Evolutionary conservation across 176 grass and related monocot species (phyloP), one percentile per base, ranked within the genome.

Genomic region (Rhynchospora breviuscula): DNA sequence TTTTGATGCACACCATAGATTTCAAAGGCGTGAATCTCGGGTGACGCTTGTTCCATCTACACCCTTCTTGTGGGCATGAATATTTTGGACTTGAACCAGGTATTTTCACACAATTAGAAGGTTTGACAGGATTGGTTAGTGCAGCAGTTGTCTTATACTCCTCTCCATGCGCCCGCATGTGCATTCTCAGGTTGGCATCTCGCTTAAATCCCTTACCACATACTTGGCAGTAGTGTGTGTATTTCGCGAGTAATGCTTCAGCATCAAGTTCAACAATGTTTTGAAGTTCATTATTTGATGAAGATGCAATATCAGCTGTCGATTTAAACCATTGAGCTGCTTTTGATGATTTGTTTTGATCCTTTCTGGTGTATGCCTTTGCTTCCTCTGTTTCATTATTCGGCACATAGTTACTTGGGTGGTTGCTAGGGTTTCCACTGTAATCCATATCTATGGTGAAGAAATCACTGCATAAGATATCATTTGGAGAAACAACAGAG

Each of bases 121-220:
- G 35, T 67, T 18, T 40, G 9, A 89, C 4, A 64, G 92, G 92
- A 75, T 91, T 95, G 0, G 89, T 81, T 10, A 99, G 85, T 11
- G 96, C 96, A 17, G 93, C 89, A 44, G 78, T 89, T 64, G 84
- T 93, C 88, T 99, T 99, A 80, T 95, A 99, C 93, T 99, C 93
- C 72, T 99, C 93, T 15, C 96, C 96, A 76, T 99, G 96, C 5
- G 91, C 96, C 35, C 93, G 82, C 96, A 99, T 99, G 86, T 99
- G 96, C 96, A 99, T 99, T 26, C 96, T 85, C 60, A 99, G 68
- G 87, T 99, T 99, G 52, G 96, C 96, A 17, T 98, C 96, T 63
- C 96, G 96, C 88, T 99, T 99, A 91, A 99, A 99, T 12, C 96
- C 96, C 81, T 99, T 99, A 31, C 93, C 89, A 87, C 96, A 99